Evolutionary conservation across 2,329 filamentous ascomycete genomes (phyloP), one percentile per base, ranked within the genome.

Genomic region (Colletotrichum siamense): DNA sequence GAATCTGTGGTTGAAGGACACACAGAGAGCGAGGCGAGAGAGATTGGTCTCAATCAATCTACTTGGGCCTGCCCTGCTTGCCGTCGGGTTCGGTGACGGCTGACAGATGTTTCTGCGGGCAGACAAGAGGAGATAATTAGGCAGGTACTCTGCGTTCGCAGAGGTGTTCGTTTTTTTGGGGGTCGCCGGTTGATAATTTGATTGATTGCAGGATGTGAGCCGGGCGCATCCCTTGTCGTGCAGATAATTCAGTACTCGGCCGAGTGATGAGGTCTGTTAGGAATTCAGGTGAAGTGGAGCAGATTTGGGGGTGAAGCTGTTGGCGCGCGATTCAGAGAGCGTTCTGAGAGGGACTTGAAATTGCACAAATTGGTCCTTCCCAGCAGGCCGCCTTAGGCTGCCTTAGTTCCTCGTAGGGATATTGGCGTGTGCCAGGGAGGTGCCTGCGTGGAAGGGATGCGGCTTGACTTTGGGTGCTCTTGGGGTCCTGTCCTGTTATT

Each of bases 221-320:
- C 73, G 59, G 69, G 70, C 65, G 67, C 39, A 44, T 63, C 59
- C 74, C 73, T 65, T 24, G 64, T 69, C 49, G 5, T 65, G 74
- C 57, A 74, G 64, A 69, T 76, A 76, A 74, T 76, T 74, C 74
- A 76, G 74, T 73, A 76, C 74, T 76, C 74, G 74, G 70, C 74
- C 74, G 74, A 76, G 65, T 76, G 74, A 65, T 65, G 64, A 75
- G 69, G 73, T 61, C 49, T 76, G 74, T 76, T 76, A 76, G 74
- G 74, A 76, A 76, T 76, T 76, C 74, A 76, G 74, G 74, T 76
- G 70, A 76, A 65, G 74, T 76, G 74, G 74, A 30, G 74, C 44
- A 74, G 65, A 65, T 64, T 69, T 76, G 64, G 70, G 57, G 69
- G 32, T 65, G 22, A 49, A 52, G 63, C n/a, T 67, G 73, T 63